phyloP scores from a whole-genome alignment of 2,329 filamentous ascomycete species.

The Leptographium wingfieldii region DNA sequence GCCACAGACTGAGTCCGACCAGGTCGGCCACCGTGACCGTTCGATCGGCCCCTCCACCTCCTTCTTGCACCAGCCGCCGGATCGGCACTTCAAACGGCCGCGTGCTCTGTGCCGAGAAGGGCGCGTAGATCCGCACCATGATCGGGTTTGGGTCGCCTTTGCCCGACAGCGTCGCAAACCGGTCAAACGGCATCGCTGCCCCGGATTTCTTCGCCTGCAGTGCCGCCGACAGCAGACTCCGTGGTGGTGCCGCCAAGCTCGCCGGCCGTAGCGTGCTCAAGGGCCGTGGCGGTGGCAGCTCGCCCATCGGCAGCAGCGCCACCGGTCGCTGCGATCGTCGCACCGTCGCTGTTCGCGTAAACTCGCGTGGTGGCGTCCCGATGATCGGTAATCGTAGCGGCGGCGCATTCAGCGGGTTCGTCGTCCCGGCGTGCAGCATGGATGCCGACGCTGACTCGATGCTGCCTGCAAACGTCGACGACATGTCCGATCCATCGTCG shows the following conservation, averaged over 20 bases:
- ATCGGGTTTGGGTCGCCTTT: conserved; percentile 68
- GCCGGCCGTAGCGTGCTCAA: conserved; percentile 49
- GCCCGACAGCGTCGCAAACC: conserved; percentile 63
- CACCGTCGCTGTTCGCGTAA: conserved; percentile 50
- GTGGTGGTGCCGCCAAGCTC: conserved; percentile 55
- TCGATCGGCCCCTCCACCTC: conserved; percentile 22
- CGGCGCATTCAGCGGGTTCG: conserved; percentile 44
- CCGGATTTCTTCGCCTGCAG: conserved; percentile 61
- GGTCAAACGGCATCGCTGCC: conserved; percentile 58
- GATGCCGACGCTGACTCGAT: conserved; percentile 60
- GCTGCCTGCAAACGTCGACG: conserved; percentile 52
- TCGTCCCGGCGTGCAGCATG: conserved; percentile 45
- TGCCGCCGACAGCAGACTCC: conserved; percentile 58
- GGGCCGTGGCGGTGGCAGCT: conserved; percentile 59
- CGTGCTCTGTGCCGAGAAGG: conserved; percentile 52
- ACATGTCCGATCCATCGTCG: conserved; percentile 49
- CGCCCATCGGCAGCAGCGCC: conserved; percentile 42
- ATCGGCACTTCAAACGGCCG: conserved; percentile 62
- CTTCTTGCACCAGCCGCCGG: conserved; percentile 54
- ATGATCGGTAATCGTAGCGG: conserved; percentile 36
- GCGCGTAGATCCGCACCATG: conserved; percentile 63
- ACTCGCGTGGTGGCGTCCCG: conserved; percentile 49
- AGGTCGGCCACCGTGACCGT: conserved; percentile 64
- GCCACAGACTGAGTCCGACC: conserved; percentile 68
- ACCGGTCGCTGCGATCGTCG: conserved; percentile 38